Evolutionary conservation across 2,329 filamentous ascomycete species (phyloP), one percentile per base, ranked within the genome.

Genomic region (Bipolaris oryzae): DNA sequence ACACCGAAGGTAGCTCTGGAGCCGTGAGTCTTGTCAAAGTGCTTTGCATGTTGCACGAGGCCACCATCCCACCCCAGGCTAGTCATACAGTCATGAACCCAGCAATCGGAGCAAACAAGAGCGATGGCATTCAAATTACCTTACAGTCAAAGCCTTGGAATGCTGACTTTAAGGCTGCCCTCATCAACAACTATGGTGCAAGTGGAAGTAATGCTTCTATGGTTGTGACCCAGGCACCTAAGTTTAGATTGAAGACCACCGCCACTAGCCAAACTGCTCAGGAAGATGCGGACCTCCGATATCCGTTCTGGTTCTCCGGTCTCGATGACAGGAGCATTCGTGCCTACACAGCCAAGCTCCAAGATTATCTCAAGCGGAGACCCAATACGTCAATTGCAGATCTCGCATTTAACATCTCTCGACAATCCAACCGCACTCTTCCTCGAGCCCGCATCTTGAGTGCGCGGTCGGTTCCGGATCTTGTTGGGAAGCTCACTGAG

Each of bases 1-100:
- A 43, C 15, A 49, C 61, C 0, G 71, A 75, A 43, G 58, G 45
- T 13, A 50, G 58, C 13, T 54, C 68, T 39, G 72, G 72, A 2
- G 31, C 65, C 6, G 58, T 58, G 1, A 51, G 48, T 9, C 42
- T 74, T 2, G 55, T 73, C 51, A 74, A 74, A 47, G 72, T 74
- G 6, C 42, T 68, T 2, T 35, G 61, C 10, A 67, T 72, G 68
- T 46, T 74, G 41, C 53, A 69, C 11, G 18, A 69, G 5, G 45
- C 42, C 0, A 21, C 31, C 10, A 69, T 74, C 18, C 61, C 68
- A 7, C 60, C 63, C 0, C 68, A 69, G 43, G 67, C 69, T 3
- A 65, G 56, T 33, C 48, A 51, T 51, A 23, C 37, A 1, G 37
- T 3, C 0, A 6, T 67, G 33, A 73, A 68, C 38, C 66, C 58